Conservation (phyloP, 108 stramenopile genomes). For the Epipyxis sp. region DNA sequence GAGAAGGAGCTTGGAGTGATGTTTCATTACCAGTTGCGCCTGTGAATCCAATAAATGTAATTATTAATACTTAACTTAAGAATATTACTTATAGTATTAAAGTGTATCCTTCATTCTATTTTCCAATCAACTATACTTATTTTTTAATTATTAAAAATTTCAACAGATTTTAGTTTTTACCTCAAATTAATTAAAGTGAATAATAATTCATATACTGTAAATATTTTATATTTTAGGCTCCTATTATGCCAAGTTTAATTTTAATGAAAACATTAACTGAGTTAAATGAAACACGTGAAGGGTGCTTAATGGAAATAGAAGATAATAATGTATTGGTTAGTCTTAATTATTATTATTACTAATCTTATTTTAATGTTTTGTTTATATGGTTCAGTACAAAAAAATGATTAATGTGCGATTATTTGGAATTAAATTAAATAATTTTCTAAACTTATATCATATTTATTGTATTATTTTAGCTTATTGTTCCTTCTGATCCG, state of each 20-base stretch:
- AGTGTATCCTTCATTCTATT: neutral
- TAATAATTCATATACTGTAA: neutral
- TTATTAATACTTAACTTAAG: neutral
- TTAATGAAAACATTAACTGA: neutral
- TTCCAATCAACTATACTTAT: neutral
- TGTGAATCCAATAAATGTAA: neutral
- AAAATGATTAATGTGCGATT: no score
- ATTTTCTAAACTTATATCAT: no score
- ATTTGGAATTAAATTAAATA: no score
- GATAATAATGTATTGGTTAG: neutral
- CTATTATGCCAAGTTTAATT: neutral
- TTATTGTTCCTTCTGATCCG: neutral
- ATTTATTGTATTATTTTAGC: neutral
- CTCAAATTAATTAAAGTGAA: neutral
- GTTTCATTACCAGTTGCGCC: neutral
- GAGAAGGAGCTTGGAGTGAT: neutral
- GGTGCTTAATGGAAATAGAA: neutral
- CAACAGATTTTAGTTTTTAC: neutral
- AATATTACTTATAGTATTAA: neutral
- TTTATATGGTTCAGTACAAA: neutral
- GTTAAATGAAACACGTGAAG: neutral
- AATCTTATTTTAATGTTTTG: neutral
- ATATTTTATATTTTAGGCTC: neutral
- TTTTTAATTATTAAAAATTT: neutral
- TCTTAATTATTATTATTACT: neutral